Conservation (phyloP, 2,329 filamentous ascomycete genomes). For the Colletotrichum navitas region DNA sequence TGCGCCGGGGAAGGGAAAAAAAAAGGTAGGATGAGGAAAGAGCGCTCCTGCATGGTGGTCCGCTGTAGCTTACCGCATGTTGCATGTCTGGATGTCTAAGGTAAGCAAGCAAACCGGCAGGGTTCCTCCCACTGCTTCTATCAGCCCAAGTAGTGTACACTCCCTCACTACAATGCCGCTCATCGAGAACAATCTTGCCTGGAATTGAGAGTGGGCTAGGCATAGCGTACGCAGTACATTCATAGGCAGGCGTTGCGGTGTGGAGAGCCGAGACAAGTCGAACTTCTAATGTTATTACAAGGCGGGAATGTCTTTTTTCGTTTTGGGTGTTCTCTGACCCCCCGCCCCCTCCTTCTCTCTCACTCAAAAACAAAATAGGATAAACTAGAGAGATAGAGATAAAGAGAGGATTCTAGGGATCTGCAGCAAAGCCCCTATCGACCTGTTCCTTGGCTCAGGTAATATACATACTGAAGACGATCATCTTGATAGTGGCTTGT, state of each 20-base stretch:
- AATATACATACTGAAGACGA: not conserved
- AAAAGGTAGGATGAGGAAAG: not conserved
- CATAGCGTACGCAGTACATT: not conserved
- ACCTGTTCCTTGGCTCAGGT: not conserved
- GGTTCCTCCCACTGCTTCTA: not conserved
- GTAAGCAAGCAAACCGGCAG: constrained; percentile 5
- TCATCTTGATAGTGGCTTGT: not conserved
- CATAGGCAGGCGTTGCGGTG: not conserved
- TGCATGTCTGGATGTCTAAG: constrained; percentile 10
- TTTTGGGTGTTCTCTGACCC: too few relatives aligned
- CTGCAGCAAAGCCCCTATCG: constrained; percentile 1
- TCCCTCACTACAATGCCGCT: too few relatives aligned
- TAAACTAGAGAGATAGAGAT: too few relatives aligned
- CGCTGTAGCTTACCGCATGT: constrained; percentile 30
- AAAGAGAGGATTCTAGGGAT: constrained; percentile 2
- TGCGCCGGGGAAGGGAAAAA: not conserved
- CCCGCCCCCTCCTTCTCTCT: too few relatives aligned
- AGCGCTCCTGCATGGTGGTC: constrained; percentile 3
- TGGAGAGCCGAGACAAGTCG: not conserved
- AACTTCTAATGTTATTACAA: not conserved
- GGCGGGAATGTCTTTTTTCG: not conserved
- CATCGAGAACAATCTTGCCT: not conserved
- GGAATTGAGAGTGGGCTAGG: not conserved
- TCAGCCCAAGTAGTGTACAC: not conserved
- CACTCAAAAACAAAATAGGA: too few relatives aligned